phyloP scores from a whole-genome alignment of 306 rosid genomes.

The Citrullus colocynthis region DNA sequence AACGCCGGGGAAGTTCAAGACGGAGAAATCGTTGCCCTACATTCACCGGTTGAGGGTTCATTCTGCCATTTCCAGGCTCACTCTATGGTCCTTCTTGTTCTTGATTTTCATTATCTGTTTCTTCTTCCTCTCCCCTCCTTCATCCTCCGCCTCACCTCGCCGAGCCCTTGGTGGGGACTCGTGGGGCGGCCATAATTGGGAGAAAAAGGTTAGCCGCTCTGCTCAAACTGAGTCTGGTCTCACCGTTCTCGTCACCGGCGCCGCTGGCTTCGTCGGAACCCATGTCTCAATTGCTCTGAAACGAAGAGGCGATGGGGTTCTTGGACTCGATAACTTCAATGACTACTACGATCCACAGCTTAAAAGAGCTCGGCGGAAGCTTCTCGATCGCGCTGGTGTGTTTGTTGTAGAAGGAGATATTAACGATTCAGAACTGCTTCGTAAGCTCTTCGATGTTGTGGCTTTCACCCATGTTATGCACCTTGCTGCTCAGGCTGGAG shows the following conservation, averaged over 20 bases:
- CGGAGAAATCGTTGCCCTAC: constrained; percentile 43
- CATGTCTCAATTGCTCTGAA: constrained; percentile 63
- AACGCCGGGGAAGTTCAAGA: constrained; percentile 67
- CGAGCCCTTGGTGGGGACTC: constrained; percentile 33
- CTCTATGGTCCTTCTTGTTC: constrained; percentile 48
- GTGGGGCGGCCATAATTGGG: constrained; percentile 81
- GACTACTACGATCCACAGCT: constrained; percentile 57
- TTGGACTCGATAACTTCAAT: constrained; percentile 72
- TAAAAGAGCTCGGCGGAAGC: constrained; percentile 53
- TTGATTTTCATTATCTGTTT: constrained; percentile 30
- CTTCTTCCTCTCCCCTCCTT: constrained; percentile 26
- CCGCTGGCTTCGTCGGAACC: constrained; percentile 70
- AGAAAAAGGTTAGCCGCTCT: constrained; percentile 53
- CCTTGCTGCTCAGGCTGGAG: constrained; percentile 83
- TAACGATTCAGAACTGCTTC: constrained; percentile 42
- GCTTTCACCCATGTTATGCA: constrained; percentile 77
- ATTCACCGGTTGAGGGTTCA: constrained; percentile 46
- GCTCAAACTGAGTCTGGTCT: constrained; percentile 28
- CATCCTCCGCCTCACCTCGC: constrained; percentile 24
- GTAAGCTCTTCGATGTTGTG: constrained; percentile 73
- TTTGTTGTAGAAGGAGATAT: constrained; percentile 76
- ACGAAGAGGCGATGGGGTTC: constrained; percentile 76
- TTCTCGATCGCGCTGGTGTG: constrained; percentile 57
- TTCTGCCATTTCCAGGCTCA: constrained; percentile 35
- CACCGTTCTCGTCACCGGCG: constrained; percentile 68